Percentiles rank a stretch among this genome's conserved stretches.
Evolutionary conservation across 2,329 filamentous ascomycete genomes (phyloP).

Genomic region (Phialemoniopsis sp.): DNA sequence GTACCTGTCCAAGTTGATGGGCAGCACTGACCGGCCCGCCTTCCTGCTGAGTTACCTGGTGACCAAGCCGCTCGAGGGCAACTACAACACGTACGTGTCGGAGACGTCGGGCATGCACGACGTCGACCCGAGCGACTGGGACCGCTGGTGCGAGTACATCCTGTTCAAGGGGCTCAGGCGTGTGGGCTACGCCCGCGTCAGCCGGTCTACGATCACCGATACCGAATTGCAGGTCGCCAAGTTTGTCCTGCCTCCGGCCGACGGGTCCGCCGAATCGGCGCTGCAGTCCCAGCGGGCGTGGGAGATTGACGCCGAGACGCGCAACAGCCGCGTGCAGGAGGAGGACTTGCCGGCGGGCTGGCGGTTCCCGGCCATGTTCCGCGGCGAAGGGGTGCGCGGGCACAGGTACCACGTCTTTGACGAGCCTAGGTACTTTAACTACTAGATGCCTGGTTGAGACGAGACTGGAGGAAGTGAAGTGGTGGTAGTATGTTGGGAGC

Average conservation of each 20-base stretch:
- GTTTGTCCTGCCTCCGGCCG: slow-evolving; percentile 72
- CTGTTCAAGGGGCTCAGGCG: slow-evolving; percentile 85
- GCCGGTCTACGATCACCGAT: slow-evolving; percentile 87
- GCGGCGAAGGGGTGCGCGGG: slow-evolving; percentile 79
- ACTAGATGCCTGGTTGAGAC: slow-evolving; percentile 15
- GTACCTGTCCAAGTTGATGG: slow-evolving; percentile 88
- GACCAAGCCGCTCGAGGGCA: slow-evolving; percentile 83
- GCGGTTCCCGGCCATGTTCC: slow-evolving; percentile 82
- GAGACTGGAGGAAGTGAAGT: too few relatives aligned
- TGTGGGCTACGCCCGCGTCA: slow-evolving; percentile 85
- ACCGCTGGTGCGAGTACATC: slow-evolving; percentile 99
- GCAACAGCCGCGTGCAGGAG: slow-evolving; percentile 60
- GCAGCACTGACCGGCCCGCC: slow-evolving; percentile 70
- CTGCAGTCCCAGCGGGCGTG: slow-evolving; percentile 19
- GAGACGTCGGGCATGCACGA: slow-evolving; percentile 88
- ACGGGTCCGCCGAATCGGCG: slow-evolving; percentile 49
- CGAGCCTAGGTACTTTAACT: slow-evolving; percentile 70
- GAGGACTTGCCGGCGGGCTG: slow-evolving; percentile 70
- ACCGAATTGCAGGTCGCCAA: slow-evolving; percentile 97
- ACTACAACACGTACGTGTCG: slow-evolving; percentile 95
- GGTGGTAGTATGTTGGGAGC: too few relatives aligned
- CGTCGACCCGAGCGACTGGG: slow-evolving; percentile 89
- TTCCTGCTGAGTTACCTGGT: slow-evolving; percentile 91
- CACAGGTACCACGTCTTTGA: slow-evolving; percentile 95
- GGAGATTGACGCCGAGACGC: slow-evolving; percentile 42